A percentile compares a stretch with the other conserved stretches of the same genome.
These are phyloP conservation scores for Geotrichum bryndzae DNA, from an alignment of 1,139 yeast species.

Conservation along the genomic window DNA sequence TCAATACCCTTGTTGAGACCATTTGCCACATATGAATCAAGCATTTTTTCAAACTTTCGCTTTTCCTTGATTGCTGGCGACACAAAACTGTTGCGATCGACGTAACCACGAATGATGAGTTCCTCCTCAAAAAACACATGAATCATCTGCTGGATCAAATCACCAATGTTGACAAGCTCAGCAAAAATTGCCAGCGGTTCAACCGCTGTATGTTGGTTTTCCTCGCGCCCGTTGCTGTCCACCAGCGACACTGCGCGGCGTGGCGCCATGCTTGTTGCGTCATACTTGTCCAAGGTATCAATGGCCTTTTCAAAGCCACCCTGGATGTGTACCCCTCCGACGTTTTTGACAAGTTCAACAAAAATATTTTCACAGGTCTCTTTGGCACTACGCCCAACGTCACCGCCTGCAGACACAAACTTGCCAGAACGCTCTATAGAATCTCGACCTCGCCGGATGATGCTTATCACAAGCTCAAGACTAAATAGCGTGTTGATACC, in stretches of 20 bases:
- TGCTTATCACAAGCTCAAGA: conserved; percentile 39
- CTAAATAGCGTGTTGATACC: conserved; percentile 40
- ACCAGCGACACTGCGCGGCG: conserved; percentile 22
- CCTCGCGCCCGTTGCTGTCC: conserved; percentile 21
- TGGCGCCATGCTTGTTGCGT: conserved; percentile 50
- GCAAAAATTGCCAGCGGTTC: conserved; percentile 85
- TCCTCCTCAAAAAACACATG: conserved; percentile 89
- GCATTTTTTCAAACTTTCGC: conserved; percentile 67
- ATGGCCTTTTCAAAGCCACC: conserved; percentile 83
- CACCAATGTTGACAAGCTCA: conserved; percentile 88
- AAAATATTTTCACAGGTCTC: conserved; percentile 52
- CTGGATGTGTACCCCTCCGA: conserved; percentile 68
- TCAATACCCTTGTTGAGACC: conserved; percentile 89
- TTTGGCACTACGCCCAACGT: conserved; percentile 31
- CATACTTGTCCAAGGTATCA: conserved; percentile 59
- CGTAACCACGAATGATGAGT: conserved; percentile 53
- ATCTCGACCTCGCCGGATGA: conserved; percentile 37
- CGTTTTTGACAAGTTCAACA: conserved; percentile 53
- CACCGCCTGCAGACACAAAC: conserved; percentile 31
- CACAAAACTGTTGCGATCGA: conserved; percentile 70
- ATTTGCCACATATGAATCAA: conserved; percentile 86
- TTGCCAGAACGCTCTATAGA: conserved; percentile 36
- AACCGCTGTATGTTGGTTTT: conserved; percentile 36
- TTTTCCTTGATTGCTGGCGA: conserved; percentile 77
- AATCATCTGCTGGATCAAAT: conserved; percentile 84